Conservation (phyloP, 139 green algal species). For the Chlamydomonas sphaeroides region DNA sequence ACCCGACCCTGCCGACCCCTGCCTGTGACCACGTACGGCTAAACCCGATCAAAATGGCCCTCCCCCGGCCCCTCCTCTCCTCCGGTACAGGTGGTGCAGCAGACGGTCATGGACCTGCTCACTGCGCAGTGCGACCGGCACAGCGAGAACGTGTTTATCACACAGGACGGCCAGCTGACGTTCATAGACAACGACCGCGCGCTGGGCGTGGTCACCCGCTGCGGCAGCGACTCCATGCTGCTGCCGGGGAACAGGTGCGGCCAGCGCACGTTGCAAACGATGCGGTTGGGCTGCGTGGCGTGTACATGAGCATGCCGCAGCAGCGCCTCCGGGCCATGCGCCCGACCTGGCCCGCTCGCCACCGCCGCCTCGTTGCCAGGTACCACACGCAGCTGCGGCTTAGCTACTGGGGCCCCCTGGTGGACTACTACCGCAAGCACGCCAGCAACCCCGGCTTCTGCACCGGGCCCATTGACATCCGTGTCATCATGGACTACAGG, state of each 20-base stretch:
- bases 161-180: slow-evolving; percentile 37
- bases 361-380: no score
- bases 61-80: background rate
- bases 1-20: no score
- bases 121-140: slow-evolving; percentile 62
- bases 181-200: slow-evolving; percentile 67
- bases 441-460: background rate
- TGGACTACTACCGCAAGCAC: background rate
- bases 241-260: slow-evolving; percentile 44
- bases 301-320: no score
- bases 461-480: slow-evolving; percentile 39
- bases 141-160: slow-evolving; percentile 66
- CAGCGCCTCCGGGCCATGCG: no score
- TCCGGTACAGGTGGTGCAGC: slow-evolving; percentile 44
- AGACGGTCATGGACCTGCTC: slow-evolving; percentile 58
- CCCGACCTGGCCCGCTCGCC: no score
- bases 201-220: slow-evolving; percentile 48
- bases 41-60: no score
- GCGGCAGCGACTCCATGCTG: slow-evolving; percentile 53
- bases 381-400: slow-evolving; percentile 34
- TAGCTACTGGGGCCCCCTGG: slow-evolving; percentile 30
- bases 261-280: no score
- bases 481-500: slow-evolving; percentile 30
- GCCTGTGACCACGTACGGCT: no score
- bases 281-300: no score